These are phyloP conservation scores for Venturiaceae sp. DNA, from an alignment of 2,329 filamentous ascomycete species.

Conservation along the genomic window DNA sequence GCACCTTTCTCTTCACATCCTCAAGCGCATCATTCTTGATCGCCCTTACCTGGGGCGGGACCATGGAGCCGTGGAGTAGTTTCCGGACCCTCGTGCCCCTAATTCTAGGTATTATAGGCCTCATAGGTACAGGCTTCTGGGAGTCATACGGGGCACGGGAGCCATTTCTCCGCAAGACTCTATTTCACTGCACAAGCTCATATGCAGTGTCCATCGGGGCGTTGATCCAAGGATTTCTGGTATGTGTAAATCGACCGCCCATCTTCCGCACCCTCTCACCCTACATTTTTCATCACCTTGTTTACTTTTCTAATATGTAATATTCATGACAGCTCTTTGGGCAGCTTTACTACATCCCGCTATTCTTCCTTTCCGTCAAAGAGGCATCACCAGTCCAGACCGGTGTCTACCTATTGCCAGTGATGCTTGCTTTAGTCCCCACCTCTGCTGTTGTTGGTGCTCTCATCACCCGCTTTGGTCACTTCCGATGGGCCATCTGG, in stretches of 20 bases:
- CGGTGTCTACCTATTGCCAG: slow-evolving; percentile 28
- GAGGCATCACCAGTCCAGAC: slow-evolving; percentile 17
- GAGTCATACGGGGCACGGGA: slow-evolving; percentile 17
- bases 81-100: slow-evolving; percentile 30
- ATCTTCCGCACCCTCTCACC: too few species aligned
- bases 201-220: slow-evolving; percentile 30
- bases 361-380: slow-evolving; percentile 18
- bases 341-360: slow-evolving; percentile 29
- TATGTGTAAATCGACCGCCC: too few species aligned
- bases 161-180: slow-evolving; percentile 25
- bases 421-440: slow-evolving; percentile 23
- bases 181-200: slow-evolving; percentile 26
- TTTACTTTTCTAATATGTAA: neutral
- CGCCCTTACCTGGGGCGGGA: slow-evolving; percentile 33
- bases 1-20: slow-evolving; percentile 28
- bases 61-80: slow-evolving; percentile 26
- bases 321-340: too few species aligned
- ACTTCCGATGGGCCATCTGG: slow-evolving; percentile 31
- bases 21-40: slow-evolving; percentile 29
- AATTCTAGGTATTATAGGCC: slow-evolving; percentile 20
- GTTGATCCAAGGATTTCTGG: slow-evolving; percentile 32
- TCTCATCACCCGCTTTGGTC: slow-evolving; percentile 17
- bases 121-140: slow-evolving; percentile 24
- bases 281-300: slow-evolving; percentile 23
- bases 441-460: slow-evolving; percentile 17